Evolutionary conservation across 495 filamentous ascomycete species (phyloP).

Genomic region (Hypoxylon subgilvum): DNA sequence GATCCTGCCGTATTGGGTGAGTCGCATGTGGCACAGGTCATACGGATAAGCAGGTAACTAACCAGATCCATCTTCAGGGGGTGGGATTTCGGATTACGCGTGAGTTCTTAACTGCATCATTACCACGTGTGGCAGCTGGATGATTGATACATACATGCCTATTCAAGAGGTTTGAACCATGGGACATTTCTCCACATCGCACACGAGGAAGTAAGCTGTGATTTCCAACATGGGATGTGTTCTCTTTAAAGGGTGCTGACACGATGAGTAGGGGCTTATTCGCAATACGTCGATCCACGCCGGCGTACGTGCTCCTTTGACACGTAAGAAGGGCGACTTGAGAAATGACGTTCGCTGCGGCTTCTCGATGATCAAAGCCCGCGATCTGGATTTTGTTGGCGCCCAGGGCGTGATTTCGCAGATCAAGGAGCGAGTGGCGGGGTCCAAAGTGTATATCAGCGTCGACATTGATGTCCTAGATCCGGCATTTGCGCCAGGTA

Average conservation of each 20-base stretch:
- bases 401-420: constrained; percentile 72
- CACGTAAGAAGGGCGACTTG: constrained; percentile 70
- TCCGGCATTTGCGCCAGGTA: constrained; percentile 63
- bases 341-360: constrained; percentile 84
- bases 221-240: background rate
- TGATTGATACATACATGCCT: background rate
- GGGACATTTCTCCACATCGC: constrained; percentile 68
- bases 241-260: constrained; percentile 51
- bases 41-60: no score
- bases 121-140: background rate
- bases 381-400: constrained; percentile 81
- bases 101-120: constrained; percentile 24
- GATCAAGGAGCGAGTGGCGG: constrained; percentile 75
- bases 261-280: constrained; percentile 72
- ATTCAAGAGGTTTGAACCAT: constrained; percentile 73
- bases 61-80: no score
- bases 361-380: constrained; percentile 79
- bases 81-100: constrained; percentile 52
- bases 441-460: constrained; percentile 78
- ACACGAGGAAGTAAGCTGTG: constrained; percentile 46
- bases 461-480: constrained; percentile 91
- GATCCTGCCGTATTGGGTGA: constrained; percentile 62
- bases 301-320: constrained; percentile 80
- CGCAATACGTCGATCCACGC: constrained; percentile 84
- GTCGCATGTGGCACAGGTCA: background rate